Evolutionary conservation across 2,329 filamentous ascomycete species (phyloP).

Genomic region (Fusarium xylarioides): DNA sequence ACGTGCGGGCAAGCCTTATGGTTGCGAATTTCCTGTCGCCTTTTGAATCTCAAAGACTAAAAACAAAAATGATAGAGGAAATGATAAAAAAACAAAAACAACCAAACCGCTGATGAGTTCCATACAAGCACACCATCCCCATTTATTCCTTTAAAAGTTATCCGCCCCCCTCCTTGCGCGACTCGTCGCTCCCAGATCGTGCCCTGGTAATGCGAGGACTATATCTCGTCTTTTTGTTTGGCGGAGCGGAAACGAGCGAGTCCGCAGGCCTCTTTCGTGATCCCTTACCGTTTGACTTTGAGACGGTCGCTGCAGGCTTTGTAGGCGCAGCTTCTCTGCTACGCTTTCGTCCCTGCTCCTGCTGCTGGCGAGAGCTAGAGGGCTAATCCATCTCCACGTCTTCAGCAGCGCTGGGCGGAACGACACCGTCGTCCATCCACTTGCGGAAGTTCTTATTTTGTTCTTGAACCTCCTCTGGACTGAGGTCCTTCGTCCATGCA

Average conservation of each 20-base stretch:
- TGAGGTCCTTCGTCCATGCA: slow-evolving; percentile 81
- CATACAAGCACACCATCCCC: slow-evolving; percentile 19
- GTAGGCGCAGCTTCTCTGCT: not conserved
- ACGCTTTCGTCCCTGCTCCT: slow-evolving; percentile 2
- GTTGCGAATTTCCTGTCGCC: slow-evolving; percentile 12
- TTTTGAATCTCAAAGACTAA: slow-evolving; percentile 23
- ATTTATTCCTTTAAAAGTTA: slow-evolving; percentile 1
- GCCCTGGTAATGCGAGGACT: slow-evolving; percentile 2
- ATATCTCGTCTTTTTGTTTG: slow-evolving; percentile 11
- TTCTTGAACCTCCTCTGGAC: slow-evolving; percentile 78
- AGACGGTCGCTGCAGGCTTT: not conserved
- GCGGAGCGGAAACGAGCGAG: not conserved
- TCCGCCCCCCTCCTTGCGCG: not conserved
- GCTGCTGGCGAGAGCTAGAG: slow-evolving; percentile 9
- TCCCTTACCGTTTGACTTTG: not conserved
- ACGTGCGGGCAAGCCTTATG: slow-evolving; percentile 11
- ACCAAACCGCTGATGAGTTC: slow-evolving; percentile 35
- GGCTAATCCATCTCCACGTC: slow-evolving; percentile 47
- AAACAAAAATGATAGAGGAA: slow-evolving; percentile 14
- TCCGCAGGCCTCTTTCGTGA: slow-evolving; percentile 13
- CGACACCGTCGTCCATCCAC: slow-evolving; percentile 61
- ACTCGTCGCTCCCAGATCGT: not conserved
- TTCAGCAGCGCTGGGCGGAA: slow-evolving; percentile 47
- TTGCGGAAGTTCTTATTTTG: slow-evolving; percentile 72
- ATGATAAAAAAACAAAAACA: slow-evolving; percentile 13